These are phyloP conservation scores for Chloranthus sessilifolius DNA, from an alignment of 164 flowering plant genomes.

Conservation along the genomic window DNA sequence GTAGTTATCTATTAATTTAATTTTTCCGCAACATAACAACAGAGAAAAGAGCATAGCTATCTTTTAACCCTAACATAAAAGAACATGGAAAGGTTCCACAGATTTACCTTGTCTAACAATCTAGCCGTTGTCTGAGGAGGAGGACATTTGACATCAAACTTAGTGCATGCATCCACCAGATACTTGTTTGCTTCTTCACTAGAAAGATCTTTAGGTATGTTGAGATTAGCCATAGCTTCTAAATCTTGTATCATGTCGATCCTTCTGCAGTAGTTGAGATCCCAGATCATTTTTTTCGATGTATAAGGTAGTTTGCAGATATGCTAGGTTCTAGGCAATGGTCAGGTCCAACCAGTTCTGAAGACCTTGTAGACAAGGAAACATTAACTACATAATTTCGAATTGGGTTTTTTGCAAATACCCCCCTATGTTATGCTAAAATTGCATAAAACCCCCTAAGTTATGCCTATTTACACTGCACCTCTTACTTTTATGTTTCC, in stretches of 20 bases:
- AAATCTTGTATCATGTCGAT: constrained; percentile 88
- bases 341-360: too few species aligned
- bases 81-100: background rate
- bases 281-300: background rate
- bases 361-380: too few species aligned
- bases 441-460: too few species aligned
- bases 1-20: too few species aligned
- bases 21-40: background rate
- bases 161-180: constrained; percentile 65
- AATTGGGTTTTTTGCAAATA: too few species aligned
- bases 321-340: background rate
- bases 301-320: background rate
- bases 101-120: constrained; percentile 72
- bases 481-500: too few species aligned
- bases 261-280: constrained; percentile 44
- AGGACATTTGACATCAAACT: constrained; percentile 77
- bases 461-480: too few species aligned
- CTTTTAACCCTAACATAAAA: too few species aligned
- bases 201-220: constrained; percentile 77
- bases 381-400: too few species aligned
- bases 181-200: constrained; percentile 75
- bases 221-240: constrained; percentile 66
- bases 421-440: too few species aligned
- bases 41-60: background rate
- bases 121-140: constrained; percentile 94